Evolutionary conservation across 163 green algal genomes (phyloP), one percentile per base, ranked within the genome.

Genomic region (Trebouxiophyceae sp.): DNA sequence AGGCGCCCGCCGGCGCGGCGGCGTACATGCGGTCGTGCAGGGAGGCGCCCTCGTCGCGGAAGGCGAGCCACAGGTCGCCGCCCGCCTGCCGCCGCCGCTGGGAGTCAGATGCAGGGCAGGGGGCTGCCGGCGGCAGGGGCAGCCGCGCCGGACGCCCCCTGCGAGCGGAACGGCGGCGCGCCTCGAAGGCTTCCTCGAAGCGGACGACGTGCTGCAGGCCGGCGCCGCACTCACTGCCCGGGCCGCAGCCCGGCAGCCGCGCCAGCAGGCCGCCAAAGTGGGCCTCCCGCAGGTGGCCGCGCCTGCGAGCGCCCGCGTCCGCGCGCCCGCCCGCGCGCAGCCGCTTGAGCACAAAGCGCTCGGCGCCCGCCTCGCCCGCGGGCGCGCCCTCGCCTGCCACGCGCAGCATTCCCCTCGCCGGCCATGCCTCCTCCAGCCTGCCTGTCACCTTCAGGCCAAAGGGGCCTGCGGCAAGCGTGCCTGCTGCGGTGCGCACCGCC

Each of bases 21-120:
- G 69, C 68, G 59, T 90, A 90, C 70, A 90, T 83, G 7, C 82
- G 61, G 28, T 58, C 68, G 44, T 88, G 81, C 28, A 90, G 71
- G 0, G 77, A 87, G 5, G 31, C 30, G 12, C 84, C 84, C 39
- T 81, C 84, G 54, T 88, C 66, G 3, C 58, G 57, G 32, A 76
- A 74, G 24, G 69, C 82, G 31, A 89, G 70, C 82, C 82, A 89
- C 24, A 86, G 55, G 65, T 85, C 75, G 45, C n/a, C 8, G 6
- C 58, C 66, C 34, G 2, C 24, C 57, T 72, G 45, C 29, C 22
- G 44, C 45, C 45, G 5, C 60, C 33, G 16, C 55, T n/a, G 55
- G 55, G n/a, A 33, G 34, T 8, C 5, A 29, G 20, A 23, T 65
- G 33, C 33, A 65, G 19, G 39, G 24, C 56, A 39, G 6, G 5